phyloP scores from a whole-genome alignment of 2,329 filamentous ascomycete genomes.

The Diaporthe sp. region DNA sequence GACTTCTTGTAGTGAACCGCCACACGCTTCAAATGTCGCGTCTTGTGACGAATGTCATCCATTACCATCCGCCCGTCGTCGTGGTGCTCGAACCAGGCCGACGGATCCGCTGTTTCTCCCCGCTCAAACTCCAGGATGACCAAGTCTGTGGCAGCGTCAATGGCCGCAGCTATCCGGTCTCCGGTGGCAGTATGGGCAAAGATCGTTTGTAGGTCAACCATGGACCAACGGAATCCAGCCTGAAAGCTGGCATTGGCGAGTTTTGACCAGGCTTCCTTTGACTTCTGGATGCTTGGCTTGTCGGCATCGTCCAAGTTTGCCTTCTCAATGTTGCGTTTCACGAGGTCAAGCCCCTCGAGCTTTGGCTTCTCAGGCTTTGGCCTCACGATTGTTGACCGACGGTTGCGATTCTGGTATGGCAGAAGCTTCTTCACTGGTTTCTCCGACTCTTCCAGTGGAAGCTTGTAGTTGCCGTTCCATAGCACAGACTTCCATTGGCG shows the following conservation, averaged over 20 bases:
- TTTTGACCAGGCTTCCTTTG: background rate
- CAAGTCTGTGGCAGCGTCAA: constrained; percentile 42
- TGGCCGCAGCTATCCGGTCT: background rate
- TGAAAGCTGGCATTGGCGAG: constrained; percentile 36
- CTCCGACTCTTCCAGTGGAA: too few relatives aligned
- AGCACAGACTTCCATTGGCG: constrained; percentile 32
- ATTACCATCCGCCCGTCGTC: background rate
- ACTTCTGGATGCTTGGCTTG: background rate
- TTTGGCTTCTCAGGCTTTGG: background rate
- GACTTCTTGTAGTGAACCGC: constrained; percentile 31
- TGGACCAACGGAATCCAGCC: constrained; percentile 26
- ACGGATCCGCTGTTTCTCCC: constrained; percentile 9
- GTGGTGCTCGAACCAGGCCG: constrained; percentile 34
- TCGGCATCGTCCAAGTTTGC: background rate
- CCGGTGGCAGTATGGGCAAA: fast-evolving
- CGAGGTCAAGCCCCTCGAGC: too few relatives aligned
- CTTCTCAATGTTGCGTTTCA: too few relatives aligned
- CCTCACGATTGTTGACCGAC: too few relatives aligned
- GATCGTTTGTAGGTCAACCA: background rate
- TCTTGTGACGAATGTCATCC: background rate
- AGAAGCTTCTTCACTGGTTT: too few relatives aligned
- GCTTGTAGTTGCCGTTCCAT: background rate
- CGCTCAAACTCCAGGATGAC: constrained; percentile 43
- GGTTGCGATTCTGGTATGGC: too few relatives aligned
- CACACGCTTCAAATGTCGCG: constrained; percentile 29